Conservation (phyloP, 805 yeast genomes). For the Kuraishia capsulata region DNA sequence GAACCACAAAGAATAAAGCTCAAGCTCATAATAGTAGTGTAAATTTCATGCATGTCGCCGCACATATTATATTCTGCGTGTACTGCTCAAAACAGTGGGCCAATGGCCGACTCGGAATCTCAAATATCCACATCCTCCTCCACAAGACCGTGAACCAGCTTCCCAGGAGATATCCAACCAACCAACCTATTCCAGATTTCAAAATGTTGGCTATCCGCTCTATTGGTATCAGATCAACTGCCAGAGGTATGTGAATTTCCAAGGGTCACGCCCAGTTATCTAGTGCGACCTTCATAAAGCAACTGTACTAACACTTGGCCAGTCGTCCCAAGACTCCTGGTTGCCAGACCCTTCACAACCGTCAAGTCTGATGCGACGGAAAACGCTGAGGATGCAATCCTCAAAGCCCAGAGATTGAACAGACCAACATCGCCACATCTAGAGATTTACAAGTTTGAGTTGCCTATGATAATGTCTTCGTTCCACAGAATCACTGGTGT, state of each 20-base stretch:
- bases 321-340: slow-evolving; percentile 3
- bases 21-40: too few species aligned
- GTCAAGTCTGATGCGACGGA: slow-evolving; percentile 37
- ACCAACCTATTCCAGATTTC: too few species aligned
- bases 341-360: slow-evolving; percentile 26
- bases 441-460: slow-evolving; percentile 82
- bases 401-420: slow-evolving; percentile 72
- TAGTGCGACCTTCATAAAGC: too few species aligned
- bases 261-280: too few species aligned
- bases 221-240: neutral
- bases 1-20: too few species aligned
- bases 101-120: neutral
- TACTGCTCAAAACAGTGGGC: neutral
- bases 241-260: neutral
- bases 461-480: slow-evolving; percentile 74
- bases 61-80: too few species aligned
- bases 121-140: neutral
- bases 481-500: slow-evolving; percentile 88
- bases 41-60: too few species aligned
- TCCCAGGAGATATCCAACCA: too few species aligned
- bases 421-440: slow-evolving; percentile 92
- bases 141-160: too few species aligned
- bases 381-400: slow-evolving; percentile 56
- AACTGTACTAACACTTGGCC: too few species aligned
- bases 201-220: neutral